Percentiles rank a stretch among this genome's conserved stretches.
Conservation (phyloP, 148 eudicot genomes). For the Heliamphora exappendiculata region DNA sequence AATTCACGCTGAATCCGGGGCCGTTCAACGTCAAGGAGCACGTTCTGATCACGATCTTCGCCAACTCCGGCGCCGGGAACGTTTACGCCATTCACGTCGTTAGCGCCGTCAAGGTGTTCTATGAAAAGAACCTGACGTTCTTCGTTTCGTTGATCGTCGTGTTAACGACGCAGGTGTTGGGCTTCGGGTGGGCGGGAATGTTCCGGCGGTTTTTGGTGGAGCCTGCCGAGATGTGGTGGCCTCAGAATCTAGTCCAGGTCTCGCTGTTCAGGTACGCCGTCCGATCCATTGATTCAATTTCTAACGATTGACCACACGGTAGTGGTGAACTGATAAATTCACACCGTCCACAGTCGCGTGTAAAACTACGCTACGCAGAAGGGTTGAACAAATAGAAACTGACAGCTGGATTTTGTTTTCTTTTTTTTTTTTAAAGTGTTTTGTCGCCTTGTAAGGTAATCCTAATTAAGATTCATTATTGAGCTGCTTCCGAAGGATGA, state of each 20-base stretch:
- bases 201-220: slow-evolving; percentile 77
- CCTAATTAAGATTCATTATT: not conserved
- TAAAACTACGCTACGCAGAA: too few relatives aligned
- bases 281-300: not conserved
- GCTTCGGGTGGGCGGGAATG: slow-evolving; percentile 96
- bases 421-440: not conserved
- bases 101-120: slow-evolving; percentile 64
- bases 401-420: not conserved
- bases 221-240: slow-evolving; percentile 99
- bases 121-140: slow-evolving; percentile 47
- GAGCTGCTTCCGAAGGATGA: too few relatives aligned
- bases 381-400: not conserved
- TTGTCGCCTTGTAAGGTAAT: not conserved
- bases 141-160: slow-evolving; percentile 61
- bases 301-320: not conserved
- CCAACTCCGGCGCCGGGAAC: slow-evolving; percentile 71
- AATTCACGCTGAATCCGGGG: slow-evolving; percentile 73
- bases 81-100: slow-evolving; percentile 81
- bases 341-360: not conserved
- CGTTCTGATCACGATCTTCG: slow-evolving; percentile 81
- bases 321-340: not conserved
- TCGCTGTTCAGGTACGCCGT: slow-evolving; percentile 70
- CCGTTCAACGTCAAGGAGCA: slow-evolving; percentile 84
- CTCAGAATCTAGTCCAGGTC: slow-evolving; percentile 74
- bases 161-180: slow-evolving; percentile 81